Base-by-base conservation (phyloP, 2,329 filamentous ascomycete species). In the Celoporthe dispersa region DNA sequence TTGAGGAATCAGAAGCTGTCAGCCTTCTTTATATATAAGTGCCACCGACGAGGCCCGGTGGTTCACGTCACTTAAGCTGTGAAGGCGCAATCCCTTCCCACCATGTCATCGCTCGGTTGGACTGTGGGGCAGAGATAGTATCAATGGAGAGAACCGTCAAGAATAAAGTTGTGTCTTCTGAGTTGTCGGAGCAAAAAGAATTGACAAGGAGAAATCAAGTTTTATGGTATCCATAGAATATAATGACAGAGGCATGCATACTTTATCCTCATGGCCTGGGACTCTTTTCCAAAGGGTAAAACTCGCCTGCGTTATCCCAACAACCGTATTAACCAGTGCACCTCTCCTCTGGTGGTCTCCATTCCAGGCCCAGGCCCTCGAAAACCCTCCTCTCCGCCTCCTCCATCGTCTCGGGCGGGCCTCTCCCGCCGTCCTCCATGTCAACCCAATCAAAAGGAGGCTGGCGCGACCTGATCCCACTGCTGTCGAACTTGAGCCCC, bases 401-500 rank as follows among this genome's bases (percentile, higher is more conserved):
- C 76, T 89, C 81, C 83, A 92, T 89, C 62, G 90, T 84, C 74
- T 86, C 86, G 12, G 89, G 89, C 73, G 76, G 77, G 73, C 86
- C 81, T 1, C 81, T 80, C 31, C 77, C 77, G 67, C 76, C 85
- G 77, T 83, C 91, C 86, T 90, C 88, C 9, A 96, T 75, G 78
- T 96, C 90, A n/a, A 95, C 87, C 83, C 90, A 90, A 67, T 90
- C 88, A 35, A 64, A 68, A 12, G 70, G 70, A 11, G 6, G 22
- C 11, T 76, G 79, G 11, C 90, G 84, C 75, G 89, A 89, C 60
- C 94, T 86, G 14, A 97, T 88, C 0, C 96, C 96, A 76, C 93
- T 97, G 73, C 92, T 96, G 77, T 98, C 94, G 77, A 98, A 98
- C 79, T 96, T 97, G 85, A 93, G 91, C 0, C 84, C 84, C 75